Conservation (phyloP, 2,329 filamentous ascomycete species). For the Fusarium nematophilum region DNA sequence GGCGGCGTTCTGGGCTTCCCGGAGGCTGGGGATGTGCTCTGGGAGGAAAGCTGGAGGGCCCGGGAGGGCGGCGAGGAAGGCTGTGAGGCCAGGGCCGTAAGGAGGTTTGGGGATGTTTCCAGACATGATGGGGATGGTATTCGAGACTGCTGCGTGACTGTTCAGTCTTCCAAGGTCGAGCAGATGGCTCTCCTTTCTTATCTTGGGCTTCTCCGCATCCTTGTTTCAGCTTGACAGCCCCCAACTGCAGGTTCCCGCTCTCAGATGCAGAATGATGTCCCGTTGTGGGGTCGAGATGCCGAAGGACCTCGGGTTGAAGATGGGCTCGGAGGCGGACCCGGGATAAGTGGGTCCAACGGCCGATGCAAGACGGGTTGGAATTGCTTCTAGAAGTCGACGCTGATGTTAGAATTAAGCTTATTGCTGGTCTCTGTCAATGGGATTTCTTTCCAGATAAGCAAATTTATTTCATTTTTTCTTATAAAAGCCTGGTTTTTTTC, state of each 20-base stretch:
- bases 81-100: slow-evolving; percentile 37
- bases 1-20: slow-evolving; percentile 19
- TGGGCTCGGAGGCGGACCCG: neutral
- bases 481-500: no score
- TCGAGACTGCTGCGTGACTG: no score
- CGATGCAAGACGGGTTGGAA: neutral
- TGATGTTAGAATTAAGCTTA: neutral
- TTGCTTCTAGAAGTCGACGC: slow-evolving; percentile 2
- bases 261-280: neutral
- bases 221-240: slow-evolving; percentile 1
- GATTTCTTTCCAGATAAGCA: no score
- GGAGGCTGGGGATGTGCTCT: slow-evolving; percentile 28
- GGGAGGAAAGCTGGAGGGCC: slow-evolving; percentile 21
- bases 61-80: slow-evolving; percentile 25
- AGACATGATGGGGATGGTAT: slow-evolving; percentile 17
- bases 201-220: slow-evolving; percentile 1
- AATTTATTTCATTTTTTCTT: no score
- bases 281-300: slow-evolving; percentile 10
- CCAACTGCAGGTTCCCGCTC: slow-evolving; percentile 3
- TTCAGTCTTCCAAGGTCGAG: neutral
- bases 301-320: slow-evolving; percentile 19
- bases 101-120: slow-evolving; percentile 27
- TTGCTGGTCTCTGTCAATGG: no score
- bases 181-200: neutral
- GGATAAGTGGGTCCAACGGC: slow-evolving; percentile 9